Conservation (phyloP, 2,329 filamentous ascomycete genomes). For the Colletotrichum zoysiae region DNA sequence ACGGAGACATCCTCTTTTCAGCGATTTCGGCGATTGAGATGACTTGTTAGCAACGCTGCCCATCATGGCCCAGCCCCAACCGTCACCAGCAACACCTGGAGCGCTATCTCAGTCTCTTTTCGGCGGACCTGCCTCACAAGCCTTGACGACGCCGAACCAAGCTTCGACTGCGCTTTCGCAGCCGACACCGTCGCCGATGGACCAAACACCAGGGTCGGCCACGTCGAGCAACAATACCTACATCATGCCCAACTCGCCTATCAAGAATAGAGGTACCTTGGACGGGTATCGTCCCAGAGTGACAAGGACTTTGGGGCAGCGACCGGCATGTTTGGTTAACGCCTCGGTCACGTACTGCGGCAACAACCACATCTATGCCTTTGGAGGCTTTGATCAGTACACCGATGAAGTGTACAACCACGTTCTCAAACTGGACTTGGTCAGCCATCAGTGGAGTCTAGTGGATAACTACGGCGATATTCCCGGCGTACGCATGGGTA, state of each 20-base stretch:
- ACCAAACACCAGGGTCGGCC: constrained; percentile 61
- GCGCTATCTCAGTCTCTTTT: constrained; percentile 61
- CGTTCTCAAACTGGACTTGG: constrained; percentile 88
- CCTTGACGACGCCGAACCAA: constrained; percentile 45
- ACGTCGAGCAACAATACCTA: constrained; percentile 82
- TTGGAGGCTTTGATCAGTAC: constrained; percentile 98
- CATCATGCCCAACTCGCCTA: constrained; percentile 89
- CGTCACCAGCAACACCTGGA: constrained; percentile 57
- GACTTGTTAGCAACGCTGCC: constrained; percentile 31
- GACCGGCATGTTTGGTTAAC: constrained; percentile 95
- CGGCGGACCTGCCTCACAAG: constrained; percentile 53
- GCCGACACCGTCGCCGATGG: constrained; percentile 47
- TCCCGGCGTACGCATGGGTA: constrained; percentile 96
- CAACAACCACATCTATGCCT: constrained; percentile 97
- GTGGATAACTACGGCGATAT: constrained; percentile 99
- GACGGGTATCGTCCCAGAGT: constrained; percentile 90
- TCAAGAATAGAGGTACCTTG: constrained; percentile 72
- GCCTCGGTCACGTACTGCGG: constrained; percentile 99
- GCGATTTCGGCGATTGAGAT: constrained; percentile 33
- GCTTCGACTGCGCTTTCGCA: constrained; percentile 48
- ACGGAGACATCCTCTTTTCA: constrained; percentile 2
- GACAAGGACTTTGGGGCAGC: constrained; percentile 80
- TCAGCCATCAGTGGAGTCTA: constrained; percentile 91
- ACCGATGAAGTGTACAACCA: constrained; percentile 99
- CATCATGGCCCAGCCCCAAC: constrained; percentile 54